Conservation (phyloP, 345 rosid species). For the Lepidium didymum region DNA sequence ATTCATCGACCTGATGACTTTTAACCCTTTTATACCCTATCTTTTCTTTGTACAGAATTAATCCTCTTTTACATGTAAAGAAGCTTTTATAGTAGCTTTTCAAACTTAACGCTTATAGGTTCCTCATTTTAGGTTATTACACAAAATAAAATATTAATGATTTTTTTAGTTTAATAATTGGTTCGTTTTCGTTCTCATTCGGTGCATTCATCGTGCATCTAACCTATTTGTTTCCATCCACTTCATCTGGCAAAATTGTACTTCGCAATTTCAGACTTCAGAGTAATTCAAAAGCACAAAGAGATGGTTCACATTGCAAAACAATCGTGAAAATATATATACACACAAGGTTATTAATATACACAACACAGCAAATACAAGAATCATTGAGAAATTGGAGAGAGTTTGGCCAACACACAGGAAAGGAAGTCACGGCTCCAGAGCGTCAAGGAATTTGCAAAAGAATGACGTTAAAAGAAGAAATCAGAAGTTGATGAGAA, state of each 20-base stretch:
- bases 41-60: neutral
- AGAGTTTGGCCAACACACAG: neutral
- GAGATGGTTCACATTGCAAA: neutral
- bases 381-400: neutral
- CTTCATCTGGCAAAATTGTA: neutral
- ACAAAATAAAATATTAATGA: no score
- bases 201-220: no score
- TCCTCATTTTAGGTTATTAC: no score
- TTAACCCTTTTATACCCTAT: constrained; percentile 18
- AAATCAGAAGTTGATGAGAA: constrained; percentile 18
- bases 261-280: neutral
- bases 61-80: constrained; percentile 3
- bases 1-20: constrained; percentile 68
- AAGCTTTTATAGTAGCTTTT: neutral
- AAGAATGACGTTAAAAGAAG: neutral
- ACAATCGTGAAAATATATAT: no score
- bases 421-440: neutral
- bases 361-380: neutral
- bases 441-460: neutral
- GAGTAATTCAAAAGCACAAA: neutral
- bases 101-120: neutral
- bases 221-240: neutral
- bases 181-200: no score
- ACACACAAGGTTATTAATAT: neutral
- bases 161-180: no score